Conservation (phyloP, 140 eudicot genomes). For the Erigeron philadelphicus region DNA sequence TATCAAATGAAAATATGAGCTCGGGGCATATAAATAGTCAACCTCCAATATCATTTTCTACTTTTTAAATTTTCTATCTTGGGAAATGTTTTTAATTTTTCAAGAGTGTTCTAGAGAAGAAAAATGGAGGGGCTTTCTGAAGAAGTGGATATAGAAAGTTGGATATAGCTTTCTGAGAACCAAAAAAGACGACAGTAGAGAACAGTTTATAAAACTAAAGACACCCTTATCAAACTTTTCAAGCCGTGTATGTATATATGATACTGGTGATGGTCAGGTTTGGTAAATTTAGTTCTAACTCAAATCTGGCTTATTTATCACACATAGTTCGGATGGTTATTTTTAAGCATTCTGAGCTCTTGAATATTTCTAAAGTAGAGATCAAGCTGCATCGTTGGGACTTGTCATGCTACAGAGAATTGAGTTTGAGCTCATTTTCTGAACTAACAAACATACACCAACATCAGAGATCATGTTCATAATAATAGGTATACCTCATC, state of each 20-base stretch:
- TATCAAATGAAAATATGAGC: background rate
- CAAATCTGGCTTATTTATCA: background rate
- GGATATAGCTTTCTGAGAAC: no score
- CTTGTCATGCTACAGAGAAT: background rate
- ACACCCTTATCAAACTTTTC: no score
- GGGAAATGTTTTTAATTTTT: no score
- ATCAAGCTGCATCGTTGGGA: background rate
- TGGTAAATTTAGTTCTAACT: background rate
- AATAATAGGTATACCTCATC: constrained; percentile 32
- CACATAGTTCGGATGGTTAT: background rate
- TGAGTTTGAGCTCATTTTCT: background rate
- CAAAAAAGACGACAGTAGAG: no score
- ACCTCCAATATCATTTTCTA: background rate
- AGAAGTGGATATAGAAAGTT: no score
- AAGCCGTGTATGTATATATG: no score
- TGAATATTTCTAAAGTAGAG: background rate
- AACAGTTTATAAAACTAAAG: no score
- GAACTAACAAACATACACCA: constrained; percentile 1
- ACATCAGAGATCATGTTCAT: background rate
- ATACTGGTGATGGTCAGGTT: no score
- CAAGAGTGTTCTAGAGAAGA: no score
- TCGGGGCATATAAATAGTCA: background rate
- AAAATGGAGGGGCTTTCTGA: no score
- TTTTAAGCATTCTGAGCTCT: background rate
- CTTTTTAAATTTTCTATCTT: no score